Evolutionary conservation across 257 asterid genomes (phyloP).

Genomic region (Ligustrum vulgare): DNA sequence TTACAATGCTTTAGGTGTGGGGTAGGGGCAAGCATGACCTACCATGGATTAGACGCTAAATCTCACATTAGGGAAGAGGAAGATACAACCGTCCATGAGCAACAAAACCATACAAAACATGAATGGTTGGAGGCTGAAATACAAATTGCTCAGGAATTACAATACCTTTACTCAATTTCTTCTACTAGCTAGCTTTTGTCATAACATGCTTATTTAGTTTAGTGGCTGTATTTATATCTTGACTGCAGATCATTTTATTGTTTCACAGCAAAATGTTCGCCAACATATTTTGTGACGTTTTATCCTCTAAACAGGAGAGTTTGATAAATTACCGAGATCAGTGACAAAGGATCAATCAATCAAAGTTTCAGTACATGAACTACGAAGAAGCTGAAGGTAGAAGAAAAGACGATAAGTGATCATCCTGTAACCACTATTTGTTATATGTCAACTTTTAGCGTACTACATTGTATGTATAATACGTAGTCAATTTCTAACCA

Average conservation of each 20-base stretch:
- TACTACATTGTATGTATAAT: slow-evolving; percentile 44
- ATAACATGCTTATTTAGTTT: neutral
- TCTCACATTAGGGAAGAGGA: neutral
- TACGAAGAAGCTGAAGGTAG: slow-evolving; percentile 14
- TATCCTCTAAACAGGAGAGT: slow-evolving; percentile 51
- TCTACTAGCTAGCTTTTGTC: neutral
- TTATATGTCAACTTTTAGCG: slow-evolving; percentile 22
- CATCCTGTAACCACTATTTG: slow-evolving; percentile 2
- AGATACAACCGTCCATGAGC: neutral
- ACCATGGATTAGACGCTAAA: neutral
- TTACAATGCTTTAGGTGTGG: neutral
- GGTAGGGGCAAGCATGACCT: neutral
- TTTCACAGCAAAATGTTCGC: neutral
- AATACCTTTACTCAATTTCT: neutral
- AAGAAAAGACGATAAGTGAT: slow-evolving; percentile 8
- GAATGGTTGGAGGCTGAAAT: neutral
- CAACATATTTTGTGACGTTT: neutral
- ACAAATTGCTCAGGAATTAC: neutral
- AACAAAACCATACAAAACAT: neutral
- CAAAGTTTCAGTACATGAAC: slow-evolving; percentile 4
- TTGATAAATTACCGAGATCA: slow-evolving; percentile 31
- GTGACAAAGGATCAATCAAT: slow-evolving; percentile 25
- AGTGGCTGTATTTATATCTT: neutral
- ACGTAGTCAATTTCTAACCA: slow-evolving; percentile 34
- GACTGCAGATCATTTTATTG: neutral